Conservation (phyloP, 2,329 filamentous ascomycete species). For the Hypoxylon sp. region DNA sequence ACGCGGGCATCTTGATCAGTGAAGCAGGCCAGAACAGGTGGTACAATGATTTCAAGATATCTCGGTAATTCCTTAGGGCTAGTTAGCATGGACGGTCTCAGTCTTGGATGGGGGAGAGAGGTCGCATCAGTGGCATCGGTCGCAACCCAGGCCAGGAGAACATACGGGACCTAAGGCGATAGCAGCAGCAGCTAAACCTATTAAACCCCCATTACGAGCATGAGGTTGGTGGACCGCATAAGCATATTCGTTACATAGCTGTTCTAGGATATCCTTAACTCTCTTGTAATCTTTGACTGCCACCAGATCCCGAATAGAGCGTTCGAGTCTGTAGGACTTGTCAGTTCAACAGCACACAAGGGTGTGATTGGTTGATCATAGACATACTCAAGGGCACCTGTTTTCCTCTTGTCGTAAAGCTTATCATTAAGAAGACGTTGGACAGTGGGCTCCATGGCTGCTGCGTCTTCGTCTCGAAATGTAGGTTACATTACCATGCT, state of each 20-base stretch:
- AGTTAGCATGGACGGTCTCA: conserved; percentile 31
- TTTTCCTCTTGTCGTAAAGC: conserved; percentile 97
- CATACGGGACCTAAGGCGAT: conserved; percentile 92
- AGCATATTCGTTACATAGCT: conserved; percentile 96
- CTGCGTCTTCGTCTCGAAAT: conserved; percentile 29
- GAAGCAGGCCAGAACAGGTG: conserved; percentile 96
- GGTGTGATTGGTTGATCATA: too few species aligned
- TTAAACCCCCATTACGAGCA: conserved; percentile 93
- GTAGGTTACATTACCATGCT: conserved; percentile 26
- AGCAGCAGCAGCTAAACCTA: conserved; percentile 92
- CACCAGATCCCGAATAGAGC: conserved; percentile 85
- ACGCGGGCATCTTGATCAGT: conserved; percentile 97
- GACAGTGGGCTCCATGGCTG: conserved; percentile 83
- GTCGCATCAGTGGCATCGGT: background rate
- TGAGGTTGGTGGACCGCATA: conserved; percentile 97
- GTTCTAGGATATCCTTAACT: conserved; percentile 89
- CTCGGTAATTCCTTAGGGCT: conserved; percentile 79
- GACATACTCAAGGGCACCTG: conserved; percentile 91
- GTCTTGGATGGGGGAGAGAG: background rate
- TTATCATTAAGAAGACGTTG: conserved; percentile 95
- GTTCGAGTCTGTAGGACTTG: conserved; percentile 75
- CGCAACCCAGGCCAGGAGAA: conserved; percentile 42
- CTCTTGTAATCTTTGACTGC: conserved; percentile 78
- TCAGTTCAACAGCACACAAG: too few species aligned
- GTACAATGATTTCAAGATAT: conserved; percentile 93